Evolutionary conservation across 2,329 filamentous ascomycete species (phyloP).

Genomic region (Fusarium goolgardi): DNA sequence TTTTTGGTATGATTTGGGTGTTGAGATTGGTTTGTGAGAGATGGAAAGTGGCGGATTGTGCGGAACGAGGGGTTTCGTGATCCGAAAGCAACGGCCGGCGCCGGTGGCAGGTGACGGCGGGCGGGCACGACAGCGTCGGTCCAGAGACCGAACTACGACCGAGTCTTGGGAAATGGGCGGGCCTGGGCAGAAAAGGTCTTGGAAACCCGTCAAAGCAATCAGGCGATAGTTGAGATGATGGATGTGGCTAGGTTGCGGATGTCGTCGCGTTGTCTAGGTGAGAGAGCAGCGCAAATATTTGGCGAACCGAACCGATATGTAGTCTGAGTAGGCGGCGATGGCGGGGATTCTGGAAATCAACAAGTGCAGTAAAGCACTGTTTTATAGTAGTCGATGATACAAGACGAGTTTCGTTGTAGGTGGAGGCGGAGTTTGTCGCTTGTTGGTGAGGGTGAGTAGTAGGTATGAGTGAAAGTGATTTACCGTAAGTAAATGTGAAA

Average conservation of each 20-base stretch:
- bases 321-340: constrained; percentile 25
- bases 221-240: constrained; percentile 8
- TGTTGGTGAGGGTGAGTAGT: neutral
- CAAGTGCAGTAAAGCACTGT: constrained; percentile 13
- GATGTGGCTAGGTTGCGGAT: constrained; percentile 19
- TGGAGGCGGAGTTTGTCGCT: constrained; percentile 13
- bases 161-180: constrained; percentile 10
- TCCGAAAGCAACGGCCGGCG: constrained; percentile 32
- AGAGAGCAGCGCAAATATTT: constrained; percentile 15
- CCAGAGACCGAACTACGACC: constrained; percentile 31
- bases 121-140: constrained; percentile 31
- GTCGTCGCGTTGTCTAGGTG: constrained; percentile 15
- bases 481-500: neutral
- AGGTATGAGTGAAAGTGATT: neutral
- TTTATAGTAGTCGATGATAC: constrained; percentile 21
- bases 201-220: neutral
- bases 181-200: neutral
- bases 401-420: constrained; percentile 14
- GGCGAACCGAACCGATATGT: constrained; percentile 9
- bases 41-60: constrained; percentile 19
- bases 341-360: constrained; percentile 28
- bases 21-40: constrained; percentile 18
- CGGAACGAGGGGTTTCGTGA: constrained; percentile 35
- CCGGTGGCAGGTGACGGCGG: constrained; percentile 36
- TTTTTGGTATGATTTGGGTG: constrained; percentile 5